Conservation (phyloP, 2,329 filamentous ascomycete genomes). For the Geosmithia flava region DNA sequence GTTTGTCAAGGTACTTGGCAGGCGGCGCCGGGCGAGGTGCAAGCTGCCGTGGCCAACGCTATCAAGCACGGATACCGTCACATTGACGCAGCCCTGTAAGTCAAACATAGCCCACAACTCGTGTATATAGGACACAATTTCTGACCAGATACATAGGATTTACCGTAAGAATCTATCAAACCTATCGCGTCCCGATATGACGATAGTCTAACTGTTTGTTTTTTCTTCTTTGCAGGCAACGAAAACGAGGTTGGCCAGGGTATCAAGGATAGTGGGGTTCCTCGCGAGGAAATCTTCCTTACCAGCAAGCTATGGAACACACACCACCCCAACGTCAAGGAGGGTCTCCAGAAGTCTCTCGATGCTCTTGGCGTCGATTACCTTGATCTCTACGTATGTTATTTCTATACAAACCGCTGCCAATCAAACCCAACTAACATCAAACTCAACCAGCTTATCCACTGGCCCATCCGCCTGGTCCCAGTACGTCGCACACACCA, state of each 20-base stretch:
- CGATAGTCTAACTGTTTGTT: not conserved
- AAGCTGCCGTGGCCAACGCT: conserved; percentile 15
- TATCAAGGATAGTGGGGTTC: conserved; percentile 22
- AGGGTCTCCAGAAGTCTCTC: conserved; percentile 29
- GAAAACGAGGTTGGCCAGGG: conserved; percentile 26
- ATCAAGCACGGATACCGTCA: conserved; percentile 24
- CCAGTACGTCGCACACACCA: no score
- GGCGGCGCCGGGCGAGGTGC: not conserved
- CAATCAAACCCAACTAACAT: not conserved
- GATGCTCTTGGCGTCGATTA: conserved; percentile 35
- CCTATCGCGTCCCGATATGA: not conserved
- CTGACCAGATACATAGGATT: not conserved
- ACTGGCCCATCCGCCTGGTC: no score
- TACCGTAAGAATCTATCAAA: not conserved
- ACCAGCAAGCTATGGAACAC: conserved; percentile 37
- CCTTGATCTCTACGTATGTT: conserved; percentile 27
- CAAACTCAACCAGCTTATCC: not conserved
- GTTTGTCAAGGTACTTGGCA: no score
- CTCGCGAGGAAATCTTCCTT: conserved; percentile 29
- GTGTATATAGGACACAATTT: not conserved
- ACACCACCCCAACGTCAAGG: not conserved
- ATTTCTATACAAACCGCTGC: conserved; percentile 24
- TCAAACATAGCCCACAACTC: not conserved
- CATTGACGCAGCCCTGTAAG: conserved; percentile 28
- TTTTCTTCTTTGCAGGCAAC: conserved; percentile 11